phyloP scores from a whole-genome alignment of 1,139 yeast genomes.

The Hansenula anomala region DNA sequence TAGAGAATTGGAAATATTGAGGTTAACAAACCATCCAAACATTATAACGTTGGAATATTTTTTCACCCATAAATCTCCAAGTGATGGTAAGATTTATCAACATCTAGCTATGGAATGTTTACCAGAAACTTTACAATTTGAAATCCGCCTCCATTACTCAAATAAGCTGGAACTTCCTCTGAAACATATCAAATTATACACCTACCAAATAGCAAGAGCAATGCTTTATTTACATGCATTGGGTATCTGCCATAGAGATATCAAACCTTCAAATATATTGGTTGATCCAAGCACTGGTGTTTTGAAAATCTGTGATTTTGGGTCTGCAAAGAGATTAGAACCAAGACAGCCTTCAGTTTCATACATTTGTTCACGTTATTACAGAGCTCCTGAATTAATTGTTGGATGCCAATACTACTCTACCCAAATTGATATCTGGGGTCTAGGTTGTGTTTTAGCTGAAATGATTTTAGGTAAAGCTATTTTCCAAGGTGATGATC shows the following conservation, averaged over 20 bases:
- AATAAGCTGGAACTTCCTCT: slow-evolving; percentile 62
- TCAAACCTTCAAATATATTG: slow-evolving; percentile 73
- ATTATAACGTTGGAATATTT: slow-evolving; percentile 66
- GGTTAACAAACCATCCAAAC: slow-evolving; percentile 75
- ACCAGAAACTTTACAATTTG: slow-evolving; percentile 73
- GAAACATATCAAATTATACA: slow-evolving; percentile 70
- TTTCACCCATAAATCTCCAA: slow-evolving; percentile 55
- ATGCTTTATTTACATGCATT: slow-evolving; percentile 78
- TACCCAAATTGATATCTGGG: slow-evolving; percentile 83
- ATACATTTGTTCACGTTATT: slow-evolving; percentile 75
- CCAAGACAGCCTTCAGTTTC: slow-evolving; percentile 71
- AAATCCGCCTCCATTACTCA: slow-evolving; percentile 64
- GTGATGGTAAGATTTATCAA: slow-evolving; percentile 63
- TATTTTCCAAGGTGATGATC: slow-evolving; percentile 76
- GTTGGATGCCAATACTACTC: slow-evolving; percentile 73
- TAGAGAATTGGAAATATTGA: slow-evolving; percentile 69
- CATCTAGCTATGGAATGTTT: slow-evolving; percentile 82
- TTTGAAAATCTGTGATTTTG: slow-evolving; percentile 77
- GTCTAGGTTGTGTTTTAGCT: slow-evolving; percentile 79
- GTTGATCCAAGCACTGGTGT: slow-evolving; percentile 65
- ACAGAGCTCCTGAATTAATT: slow-evolving; percentile 79
- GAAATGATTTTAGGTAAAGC: slow-evolving; percentile 82
- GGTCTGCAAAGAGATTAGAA: slow-evolving; percentile 74
- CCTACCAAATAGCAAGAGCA: slow-evolving; percentile 78
- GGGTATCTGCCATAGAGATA: slow-evolving; percentile 78